These are phyloP conservation scores for Aegilops longissima DNA, from an alignment of 176 grass and related monocot species.

Conservation along the genomic window DNA sequence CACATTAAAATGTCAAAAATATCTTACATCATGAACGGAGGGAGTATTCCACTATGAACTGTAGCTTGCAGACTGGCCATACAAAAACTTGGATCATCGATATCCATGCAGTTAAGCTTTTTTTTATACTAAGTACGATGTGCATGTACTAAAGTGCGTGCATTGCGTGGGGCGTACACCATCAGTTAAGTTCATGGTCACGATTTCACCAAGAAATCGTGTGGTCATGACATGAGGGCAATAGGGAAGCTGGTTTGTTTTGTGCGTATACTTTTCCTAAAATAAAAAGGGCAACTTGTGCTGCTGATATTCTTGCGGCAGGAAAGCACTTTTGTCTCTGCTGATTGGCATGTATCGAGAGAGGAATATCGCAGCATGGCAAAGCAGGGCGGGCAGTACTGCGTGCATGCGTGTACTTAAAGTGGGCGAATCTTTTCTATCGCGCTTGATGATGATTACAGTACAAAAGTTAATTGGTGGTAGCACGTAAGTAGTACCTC, in stretches of 20 bases:
- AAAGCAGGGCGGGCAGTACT: neutral
- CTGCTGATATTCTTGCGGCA: constrained; percentile 28
- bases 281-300: neutral
- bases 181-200: neutral
- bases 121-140: too few relatives aligned
- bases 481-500: neutral
- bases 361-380: constrained; percentile 51
- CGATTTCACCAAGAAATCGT: neutral
- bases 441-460: neutral
- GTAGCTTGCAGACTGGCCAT: too few relatives aligned
- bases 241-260: neutral
- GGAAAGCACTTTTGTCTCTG: constrained; percentile 33
- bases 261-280: neutral
- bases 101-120: too few relatives aligned
- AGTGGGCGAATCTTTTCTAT: neutral
- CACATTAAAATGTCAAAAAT: too few relatives aligned
- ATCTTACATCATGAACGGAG: too few relatives aligned
- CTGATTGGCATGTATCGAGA: constrained; percentile 15
- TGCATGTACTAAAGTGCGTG: too few relatives aligned
- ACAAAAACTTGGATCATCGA: too few relatives aligned
- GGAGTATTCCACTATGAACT: too few relatives aligned
- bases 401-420: neutral
- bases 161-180: too few relatives aligned
- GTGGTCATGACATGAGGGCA: neutral
- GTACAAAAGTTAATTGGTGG: neutral